Conservation (phyloP, 768 basidiomycete genomes). For the Crepidotus variabilis region DNA sequence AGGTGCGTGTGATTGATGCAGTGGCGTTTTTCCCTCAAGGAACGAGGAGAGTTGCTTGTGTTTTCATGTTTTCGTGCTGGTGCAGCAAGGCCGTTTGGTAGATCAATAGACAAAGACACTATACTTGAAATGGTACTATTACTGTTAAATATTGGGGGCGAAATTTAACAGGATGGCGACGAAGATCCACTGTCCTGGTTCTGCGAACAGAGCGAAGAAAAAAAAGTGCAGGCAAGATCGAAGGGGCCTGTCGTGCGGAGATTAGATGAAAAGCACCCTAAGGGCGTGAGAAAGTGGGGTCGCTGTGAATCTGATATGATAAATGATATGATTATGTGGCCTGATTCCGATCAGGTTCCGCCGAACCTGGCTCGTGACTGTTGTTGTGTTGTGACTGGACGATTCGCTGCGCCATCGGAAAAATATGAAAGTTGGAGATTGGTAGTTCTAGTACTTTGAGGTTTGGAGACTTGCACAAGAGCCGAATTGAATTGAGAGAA, state of each 20-base stretch:
- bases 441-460: too few species aligned
- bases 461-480: too few species aligned
- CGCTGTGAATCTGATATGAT: slow-evolving; percentile 3
- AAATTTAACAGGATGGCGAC: background rate
- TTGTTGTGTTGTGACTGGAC: background rate
- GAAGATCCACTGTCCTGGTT: background rate
- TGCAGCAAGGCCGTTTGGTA: background rate
- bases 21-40: background rate
- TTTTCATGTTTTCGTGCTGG: background rate
- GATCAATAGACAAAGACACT: background rate
- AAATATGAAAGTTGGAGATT: too few species aligned
- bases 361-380: background rate
- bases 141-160: background rate
- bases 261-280: slow-evolving; percentile 4
- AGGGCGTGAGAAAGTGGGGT: slow-evolving; percentile 1
- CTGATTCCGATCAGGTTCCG: background rate
- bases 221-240: background rate
- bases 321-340: background rate
- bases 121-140: too few species aligned
- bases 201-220: background rate
- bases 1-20: background rate
- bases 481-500: background rate
- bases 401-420: background rate
- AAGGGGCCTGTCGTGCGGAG: background rate
- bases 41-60: background rate